A percentile compares a stretch with the other conserved stretches of the same genome.
phyloP scores from a whole-genome alignment of 2,329 filamentous ascomycete species.

The Tolypocladium cylindrosporum region DNA sequence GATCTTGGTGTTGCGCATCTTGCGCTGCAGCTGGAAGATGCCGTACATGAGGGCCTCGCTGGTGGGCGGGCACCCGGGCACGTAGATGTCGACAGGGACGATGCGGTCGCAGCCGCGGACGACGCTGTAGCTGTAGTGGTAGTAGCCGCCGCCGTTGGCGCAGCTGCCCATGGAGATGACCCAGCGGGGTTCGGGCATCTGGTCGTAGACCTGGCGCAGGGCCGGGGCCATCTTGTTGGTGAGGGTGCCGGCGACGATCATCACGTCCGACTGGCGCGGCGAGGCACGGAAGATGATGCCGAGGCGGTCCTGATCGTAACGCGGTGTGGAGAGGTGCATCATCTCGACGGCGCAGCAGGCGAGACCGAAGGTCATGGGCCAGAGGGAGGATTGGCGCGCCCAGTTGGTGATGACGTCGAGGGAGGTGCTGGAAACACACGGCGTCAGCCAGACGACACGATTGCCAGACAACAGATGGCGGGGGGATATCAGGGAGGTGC shows the following conservation, averaged over 20 bases:
- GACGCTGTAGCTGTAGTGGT: constrained; percentile 77
- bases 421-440: constrained; percentile 46
- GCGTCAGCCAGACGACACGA: constrained; percentile 1
- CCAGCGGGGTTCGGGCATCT: constrained; percentile 90
- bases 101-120: constrained; percentile 67
- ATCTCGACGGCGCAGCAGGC: constrained; percentile 87
- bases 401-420: constrained; percentile 75
- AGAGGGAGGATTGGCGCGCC: constrained; percentile 74
- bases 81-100: constrained; percentile 71
- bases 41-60: constrained; percentile 56
- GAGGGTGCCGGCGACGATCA: constrained; percentile 88
- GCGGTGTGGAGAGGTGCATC: constrained; percentile 83
- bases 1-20: constrained; percentile 55
- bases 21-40: constrained; percentile 68
- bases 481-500: neutral
- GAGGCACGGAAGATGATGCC: constrained; percentile 88
- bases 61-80: constrained; percentile 61
- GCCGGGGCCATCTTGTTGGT: constrained; percentile 96
- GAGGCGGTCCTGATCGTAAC: constrained; percentile 81
- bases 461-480: neutral
- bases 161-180: constrained; percentile 77
- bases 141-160: constrained; percentile 78
- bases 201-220: constrained; percentile 83
- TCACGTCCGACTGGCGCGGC: constrained; percentile 79
- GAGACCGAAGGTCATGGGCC: constrained; percentile 83